Conservation (phyloP, 2,329 filamentous ascomycete species). For the Mariannaea sp. region DNA sequence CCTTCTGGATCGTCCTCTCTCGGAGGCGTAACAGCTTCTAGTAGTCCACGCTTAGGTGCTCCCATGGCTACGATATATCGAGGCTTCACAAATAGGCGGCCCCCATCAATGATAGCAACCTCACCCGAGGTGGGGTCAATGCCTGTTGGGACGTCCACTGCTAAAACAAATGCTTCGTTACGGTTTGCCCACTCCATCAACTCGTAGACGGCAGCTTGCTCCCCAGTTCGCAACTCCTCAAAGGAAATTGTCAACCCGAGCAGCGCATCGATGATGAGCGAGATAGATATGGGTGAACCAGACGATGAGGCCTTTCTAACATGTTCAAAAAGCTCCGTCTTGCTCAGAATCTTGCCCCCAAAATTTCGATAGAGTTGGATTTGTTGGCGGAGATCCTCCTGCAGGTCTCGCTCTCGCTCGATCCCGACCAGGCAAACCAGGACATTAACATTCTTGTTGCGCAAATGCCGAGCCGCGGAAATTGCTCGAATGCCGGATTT, state of each 20-base stretch:
- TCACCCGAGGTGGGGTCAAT: slow-evolving; percentile 79
- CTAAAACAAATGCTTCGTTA: slow-evolving; percentile 78
- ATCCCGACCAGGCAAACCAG: slow-evolving; percentile 84
- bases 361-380: slow-evolving; percentile 83
- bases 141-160: slow-evolving; percentile 90
- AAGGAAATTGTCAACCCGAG: slow-evolving; percentile 87
- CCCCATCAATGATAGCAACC: slow-evolving; percentile 70
- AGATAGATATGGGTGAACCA: slow-evolving; percentile 60
- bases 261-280: slow-evolving; percentile 86
- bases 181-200: slow-evolving; percentile 94
- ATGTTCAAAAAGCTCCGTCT: slow-evolving; percentile 65
- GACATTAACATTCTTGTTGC: slow-evolving; percentile 80
- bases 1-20: slow-evolving; percentile 45
- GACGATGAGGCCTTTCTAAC: slow-evolving; percentile 52
- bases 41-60: slow-evolving; percentile 81
- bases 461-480: slow-evolving; percentile 83
- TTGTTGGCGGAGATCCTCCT: slow-evolving; percentile 81
- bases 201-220: slow-evolving; percentile 83
- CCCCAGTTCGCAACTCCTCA: slow-evolving; percentile 81
- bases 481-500: slow-evolving; percentile 84
- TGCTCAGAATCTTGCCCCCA: slow-evolving; percentile 72
- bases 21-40: slow-evolving; percentile 71
- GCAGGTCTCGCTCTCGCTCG: slow-evolving; percentile 78
- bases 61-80: slow-evolving; percentile 85
- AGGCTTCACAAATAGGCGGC: slow-evolving; percentile 78